Conservation (phyloP, 176 grass and related monocot genomes). For the Alloteropsis semialata region DNA sequence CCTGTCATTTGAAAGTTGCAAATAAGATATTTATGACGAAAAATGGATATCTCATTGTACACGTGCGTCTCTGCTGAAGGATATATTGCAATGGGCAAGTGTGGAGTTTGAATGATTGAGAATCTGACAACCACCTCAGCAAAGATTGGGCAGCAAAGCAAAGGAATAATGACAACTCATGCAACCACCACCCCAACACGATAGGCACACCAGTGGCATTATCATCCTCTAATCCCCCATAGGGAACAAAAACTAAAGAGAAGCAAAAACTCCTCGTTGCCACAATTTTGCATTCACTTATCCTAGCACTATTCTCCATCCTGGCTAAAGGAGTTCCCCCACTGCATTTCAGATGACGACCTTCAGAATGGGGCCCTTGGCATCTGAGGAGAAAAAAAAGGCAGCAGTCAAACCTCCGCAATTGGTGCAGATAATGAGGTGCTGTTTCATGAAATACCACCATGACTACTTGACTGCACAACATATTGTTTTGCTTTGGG, state of each 20-base stretch:
- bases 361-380: background rate
- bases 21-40: background rate
- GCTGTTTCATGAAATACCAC: background rate
- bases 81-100: background rate
- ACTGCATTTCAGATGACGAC: background rate
- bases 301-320: constrained; percentile 1
- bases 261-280: background rate
- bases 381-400: constrained; percentile 30
- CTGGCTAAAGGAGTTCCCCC: background rate
- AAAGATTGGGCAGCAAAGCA: background rate
- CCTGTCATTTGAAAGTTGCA: background rate
- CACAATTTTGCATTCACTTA: background rate
- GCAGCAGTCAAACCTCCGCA: background rate
- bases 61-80: background rate
- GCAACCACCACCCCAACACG: background rate
- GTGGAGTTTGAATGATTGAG: background rate
- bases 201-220: background rate
- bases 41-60: background rate
- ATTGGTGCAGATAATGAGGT: no score
- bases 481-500: background rate
- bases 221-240: background rate
- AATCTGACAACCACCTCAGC: constrained; percentile 5
- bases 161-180: constrained; percentile 14
- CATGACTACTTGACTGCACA: background rate
- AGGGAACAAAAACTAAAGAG: background rate